A percentile compares a stretch with the other conserved stretches of the same genome.
Evolutionary conservation across 257 asterid genomes (phyloP).

Genomic region (Osmanthus fragrans): DNA sequence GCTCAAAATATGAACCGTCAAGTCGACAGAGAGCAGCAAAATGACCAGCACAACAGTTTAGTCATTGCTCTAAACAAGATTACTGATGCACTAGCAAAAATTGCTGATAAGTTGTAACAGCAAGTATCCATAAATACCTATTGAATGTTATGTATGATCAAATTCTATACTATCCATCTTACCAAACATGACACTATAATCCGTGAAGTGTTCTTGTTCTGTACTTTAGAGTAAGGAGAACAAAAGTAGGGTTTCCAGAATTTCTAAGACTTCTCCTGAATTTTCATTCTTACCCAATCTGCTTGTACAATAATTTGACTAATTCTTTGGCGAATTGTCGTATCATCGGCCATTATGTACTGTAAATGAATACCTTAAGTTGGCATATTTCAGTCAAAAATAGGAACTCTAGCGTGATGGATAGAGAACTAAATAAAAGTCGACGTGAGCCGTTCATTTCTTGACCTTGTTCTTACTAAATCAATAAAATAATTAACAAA

Average conservation of each 20-base stretch:
- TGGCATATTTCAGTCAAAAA: background rate
- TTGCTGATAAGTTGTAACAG: conserved; percentile 49
- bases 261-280: background rate
- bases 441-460: background rate
- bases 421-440: background rate
- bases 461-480: background rate
- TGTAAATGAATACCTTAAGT: background rate
- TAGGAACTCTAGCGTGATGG: background rate
- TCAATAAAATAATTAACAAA: background rate
- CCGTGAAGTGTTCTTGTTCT: background rate
- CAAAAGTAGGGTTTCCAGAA: background rate
- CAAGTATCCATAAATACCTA: conserved; percentile 2
- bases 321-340: background rate
- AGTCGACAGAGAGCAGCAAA: conserved; percentile 48
- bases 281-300: conserved; percentile 12
- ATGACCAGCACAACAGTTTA: conserved; percentile 47
- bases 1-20: conserved; percentile 39
- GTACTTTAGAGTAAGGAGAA: conserved; percentile 8
- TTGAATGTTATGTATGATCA: background rate
- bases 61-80: conserved; percentile 54
- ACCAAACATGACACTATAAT: background rate
- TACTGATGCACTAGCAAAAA: conserved; percentile 46
- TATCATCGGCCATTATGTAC: conserved; percentile 5
- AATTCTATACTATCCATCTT: background rate
- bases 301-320: background rate